Base-by-base conservation (phyloP, 768 basidiomycete species). In the Trametes gibbosa region DNA sequence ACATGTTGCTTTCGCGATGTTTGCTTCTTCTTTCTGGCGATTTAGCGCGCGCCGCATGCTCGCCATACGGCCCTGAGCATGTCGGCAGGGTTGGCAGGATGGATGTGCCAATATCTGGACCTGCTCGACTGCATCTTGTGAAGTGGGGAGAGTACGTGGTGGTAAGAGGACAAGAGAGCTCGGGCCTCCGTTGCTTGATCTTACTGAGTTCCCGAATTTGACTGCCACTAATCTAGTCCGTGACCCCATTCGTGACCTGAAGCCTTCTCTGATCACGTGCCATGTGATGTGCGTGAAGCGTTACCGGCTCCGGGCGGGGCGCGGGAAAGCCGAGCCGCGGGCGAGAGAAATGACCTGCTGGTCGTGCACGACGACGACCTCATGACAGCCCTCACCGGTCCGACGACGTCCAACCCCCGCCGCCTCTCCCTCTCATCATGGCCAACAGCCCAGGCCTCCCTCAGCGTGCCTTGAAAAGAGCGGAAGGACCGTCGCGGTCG, bases 321-420 rank as follows among this genome's bases (percentile, higher is more conserved):
- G 37, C 37, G 37, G 17, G 34, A 35, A 35, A 35, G 34, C 7
- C n/a, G 14, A 35, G 34, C 6, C 7, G 34, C 34, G 34, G 34
- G 7, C n/a, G 42, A 17, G n/a, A n/a, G 41, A 24, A n/a, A 49
- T 49, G 47, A 49, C 47, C 12, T 12, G 25, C 34, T 49, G 55
- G 41, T 56, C 55, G 55, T 47, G 55, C n/a, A 48, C 46, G 21
- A 29, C 46, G 21, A 24, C 54, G 45, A 21, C 49, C 55, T 47
- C 46, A 56, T 56, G 55, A 56, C 54, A 9, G 17, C 47, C 13
- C 29, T 14, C 39, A 5, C 55, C 55, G 55, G 55, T 49, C 55
- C 55, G 55, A 34, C 55, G 12, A 17, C 35, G 46, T 29, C 41
- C 55, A 48, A 41, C 7, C 21, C 37, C 41, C 52, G 37, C 52